These are phyloP conservation scores for Eimeria sp. DNA, from an alignment of 169 alveolate genomes.

Conservation along the genomic window DNA sequence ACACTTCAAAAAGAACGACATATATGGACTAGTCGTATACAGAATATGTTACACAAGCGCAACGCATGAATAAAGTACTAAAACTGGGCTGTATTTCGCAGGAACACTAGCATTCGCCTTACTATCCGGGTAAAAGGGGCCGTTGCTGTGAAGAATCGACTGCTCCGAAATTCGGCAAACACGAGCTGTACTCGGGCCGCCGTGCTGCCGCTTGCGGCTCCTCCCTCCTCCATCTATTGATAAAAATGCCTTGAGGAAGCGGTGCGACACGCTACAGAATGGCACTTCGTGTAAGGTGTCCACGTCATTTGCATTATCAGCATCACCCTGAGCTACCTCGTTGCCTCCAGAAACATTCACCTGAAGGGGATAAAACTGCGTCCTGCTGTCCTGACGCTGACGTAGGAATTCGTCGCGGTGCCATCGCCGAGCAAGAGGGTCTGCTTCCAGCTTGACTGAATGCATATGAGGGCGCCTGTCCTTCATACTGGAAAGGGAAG, in stretches of 20 bases:
- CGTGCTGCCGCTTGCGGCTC: neutral
- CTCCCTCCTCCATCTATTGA: conserved; percentile 41
- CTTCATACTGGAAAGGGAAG: neutral
- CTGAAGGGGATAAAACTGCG: neutral
- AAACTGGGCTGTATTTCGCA: neutral
- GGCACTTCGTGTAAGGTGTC: neutral
- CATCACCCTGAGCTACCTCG: neutral
- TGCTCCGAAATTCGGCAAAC: conserved; percentile 68
- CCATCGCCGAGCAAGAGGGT: neutral
- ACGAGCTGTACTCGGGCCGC: conserved; percentile 58
- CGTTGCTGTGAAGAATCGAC: conserved; percentile 72
- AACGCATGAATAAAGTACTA: neutral
- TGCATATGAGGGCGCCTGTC: neutral
- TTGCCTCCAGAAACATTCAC: neutral
- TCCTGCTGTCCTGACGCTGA: neutral
- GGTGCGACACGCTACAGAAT: conserved; percentile 34
- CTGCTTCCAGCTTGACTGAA: conserved; percentile 15
- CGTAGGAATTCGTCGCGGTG: neutral
- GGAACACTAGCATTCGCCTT: neutral
- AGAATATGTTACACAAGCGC: neutral
- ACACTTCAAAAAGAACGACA: too few species aligned
- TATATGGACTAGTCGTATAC: neutral
- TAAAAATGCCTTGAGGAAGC: conserved; percentile 49
- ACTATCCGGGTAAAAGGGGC: conserved; percentile 69
- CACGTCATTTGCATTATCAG: neutral